A percentile compares a stretch with the other conserved stretches of the same genome.
These are phyloP conservation scores for Wickerhamiella dianesei DNA, from an alignment of 805 yeast species.

Conservation along the genomic window DNA sequence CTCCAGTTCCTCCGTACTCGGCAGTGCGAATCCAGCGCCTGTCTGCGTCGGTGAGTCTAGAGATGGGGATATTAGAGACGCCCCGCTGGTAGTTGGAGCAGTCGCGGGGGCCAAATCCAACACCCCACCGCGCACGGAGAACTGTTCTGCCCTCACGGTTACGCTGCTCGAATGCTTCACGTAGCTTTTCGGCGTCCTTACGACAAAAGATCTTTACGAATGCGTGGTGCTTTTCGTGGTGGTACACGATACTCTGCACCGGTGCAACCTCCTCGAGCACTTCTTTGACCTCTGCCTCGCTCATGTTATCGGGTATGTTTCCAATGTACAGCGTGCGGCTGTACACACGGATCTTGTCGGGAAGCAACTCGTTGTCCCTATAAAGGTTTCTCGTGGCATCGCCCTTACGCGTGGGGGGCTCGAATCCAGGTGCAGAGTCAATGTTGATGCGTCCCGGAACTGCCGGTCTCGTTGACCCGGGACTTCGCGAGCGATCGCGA, in stretches of 20 bases:
- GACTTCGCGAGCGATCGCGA: constrained; percentile 16
- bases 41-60: constrained; percentile 88
- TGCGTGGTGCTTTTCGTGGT: constrained; percentile 85
- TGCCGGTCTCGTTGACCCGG: constrained; percentile 7
- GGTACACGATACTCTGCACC: constrained; percentile 80
- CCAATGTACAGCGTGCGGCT: constrained; percentile 90
- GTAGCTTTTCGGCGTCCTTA: constrained; percentile 75
- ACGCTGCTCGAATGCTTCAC: constrained; percentile 44
- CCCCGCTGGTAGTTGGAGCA: constrained; percentile 94
- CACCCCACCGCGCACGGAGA: constrained; percentile 94
- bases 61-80: constrained; percentile 71
- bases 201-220: constrained; percentile 90
- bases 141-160: constrained; percentile 49
- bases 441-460: constrained; percentile 6
- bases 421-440: constrained; percentile 5
- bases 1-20: constrained; percentile 96
- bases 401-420: constrained; percentile 15
- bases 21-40: constrained; percentile 77
- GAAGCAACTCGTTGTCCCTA: constrained; percentile 30
- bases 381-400: constrained; percentile 15
- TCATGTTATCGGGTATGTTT: constrained; percentile 77
- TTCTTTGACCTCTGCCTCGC: constrained; percentile 53
- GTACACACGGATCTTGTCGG: constrained; percentile 66
- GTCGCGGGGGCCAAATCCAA: constrained; percentile 97
- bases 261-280: constrained; percentile 75